phyloP scores from a whole-genome alignment of 2,329 filamentous ascomycete genomes.

The Aphanocladium album region DNA sequence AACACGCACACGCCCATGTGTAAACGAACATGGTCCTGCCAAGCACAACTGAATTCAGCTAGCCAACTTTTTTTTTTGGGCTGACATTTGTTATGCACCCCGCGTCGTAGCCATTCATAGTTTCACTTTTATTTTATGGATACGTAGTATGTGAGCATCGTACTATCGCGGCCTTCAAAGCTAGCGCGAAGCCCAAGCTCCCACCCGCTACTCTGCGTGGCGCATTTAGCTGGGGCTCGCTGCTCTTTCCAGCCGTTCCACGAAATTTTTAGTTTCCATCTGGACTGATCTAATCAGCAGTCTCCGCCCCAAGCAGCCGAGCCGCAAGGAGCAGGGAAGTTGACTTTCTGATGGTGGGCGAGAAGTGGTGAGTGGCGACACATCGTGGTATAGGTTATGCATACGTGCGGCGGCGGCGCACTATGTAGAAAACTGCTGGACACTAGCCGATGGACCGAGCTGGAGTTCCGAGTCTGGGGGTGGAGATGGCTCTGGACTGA shows the following conservation, averaged over 20 bases:
- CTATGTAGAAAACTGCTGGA: background rate
- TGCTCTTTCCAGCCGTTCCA: background rate
- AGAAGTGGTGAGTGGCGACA: background rate
- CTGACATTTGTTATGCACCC: constrained; percentile 1
- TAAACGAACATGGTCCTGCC: background rate
- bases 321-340: constrained; percentile 1
- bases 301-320: background rate
- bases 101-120: constrained; percentile 6
- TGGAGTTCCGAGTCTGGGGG: background rate
- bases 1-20: background rate
- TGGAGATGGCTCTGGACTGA: background rate
- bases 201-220: background rate
- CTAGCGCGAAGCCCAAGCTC: background rate
- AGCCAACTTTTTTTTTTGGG: background rate
- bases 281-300: background rate
- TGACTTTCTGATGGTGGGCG: too few species aligned
- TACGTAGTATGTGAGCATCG: background rate
- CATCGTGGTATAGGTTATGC: background rate
- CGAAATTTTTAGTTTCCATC: background rate
- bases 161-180: background rate
- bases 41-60: background rate
- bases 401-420: background rate
- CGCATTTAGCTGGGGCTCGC: background rate
- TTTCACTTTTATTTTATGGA: constrained; percentile 11
- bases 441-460: background rate